Percentiles rank a stretch among this genome's conserved stretches.
phyloP scores from a whole-genome alignment of 176 grass and related monocot species.

The Raddia distichophylla region DNA sequence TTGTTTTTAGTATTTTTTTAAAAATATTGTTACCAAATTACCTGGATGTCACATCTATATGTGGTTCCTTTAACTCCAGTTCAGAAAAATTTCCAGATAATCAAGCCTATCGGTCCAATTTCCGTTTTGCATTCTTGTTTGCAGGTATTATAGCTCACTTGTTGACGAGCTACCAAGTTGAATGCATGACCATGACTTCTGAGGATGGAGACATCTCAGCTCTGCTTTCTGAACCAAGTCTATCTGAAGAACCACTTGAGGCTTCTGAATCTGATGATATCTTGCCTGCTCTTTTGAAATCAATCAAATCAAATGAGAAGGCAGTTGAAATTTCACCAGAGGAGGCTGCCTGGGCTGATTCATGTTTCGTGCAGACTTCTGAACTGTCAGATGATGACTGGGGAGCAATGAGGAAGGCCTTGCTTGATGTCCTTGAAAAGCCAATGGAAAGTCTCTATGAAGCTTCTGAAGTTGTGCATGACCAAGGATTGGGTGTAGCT shows the following conservation, averaged over 20 bases:
- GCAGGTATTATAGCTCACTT: slow-evolving; percentile 23
- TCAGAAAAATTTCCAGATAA: neutral
- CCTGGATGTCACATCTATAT: neutral
- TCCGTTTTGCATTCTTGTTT: slow-evolving; percentile 3
- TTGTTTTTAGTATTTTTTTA: neutral
- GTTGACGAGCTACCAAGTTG: slow-evolving; percentile 30
- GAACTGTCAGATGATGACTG: slow-evolving; percentile 66
- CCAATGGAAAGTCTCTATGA: slow-evolving; percentile 31
- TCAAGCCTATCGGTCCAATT: slow-evolving; percentile 18
- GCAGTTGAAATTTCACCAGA: slow-evolving; percentile 52
- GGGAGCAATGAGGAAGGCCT: slow-evolving; percentile 55
- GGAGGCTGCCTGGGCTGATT: slow-evolving; percentile 83
- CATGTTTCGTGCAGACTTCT: slow-evolving; percentile 61
- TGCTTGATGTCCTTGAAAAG: slow-evolving; percentile 65
- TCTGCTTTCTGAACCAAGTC: slow-evolving; percentile 60
- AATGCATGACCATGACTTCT: slow-evolving; percentile 54
- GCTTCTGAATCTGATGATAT: slow-evolving; percentile 49
- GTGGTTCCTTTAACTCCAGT: neutral
- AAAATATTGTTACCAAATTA: neutral
- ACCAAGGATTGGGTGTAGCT: slow-evolving; percentile 12
- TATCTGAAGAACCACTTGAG: slow-evolving; percentile 43
- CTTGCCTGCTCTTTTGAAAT: slow-evolving; percentile 53
- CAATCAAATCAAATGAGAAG: slow-evolving; percentile 58
- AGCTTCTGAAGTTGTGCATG: slow-evolving; percentile 18
- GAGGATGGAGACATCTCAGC: slow-evolving; percentile 64